phyloP scores from a whole-genome alignment of 257 asterid genomes.

The Ligustrum vulgare region DNA sequence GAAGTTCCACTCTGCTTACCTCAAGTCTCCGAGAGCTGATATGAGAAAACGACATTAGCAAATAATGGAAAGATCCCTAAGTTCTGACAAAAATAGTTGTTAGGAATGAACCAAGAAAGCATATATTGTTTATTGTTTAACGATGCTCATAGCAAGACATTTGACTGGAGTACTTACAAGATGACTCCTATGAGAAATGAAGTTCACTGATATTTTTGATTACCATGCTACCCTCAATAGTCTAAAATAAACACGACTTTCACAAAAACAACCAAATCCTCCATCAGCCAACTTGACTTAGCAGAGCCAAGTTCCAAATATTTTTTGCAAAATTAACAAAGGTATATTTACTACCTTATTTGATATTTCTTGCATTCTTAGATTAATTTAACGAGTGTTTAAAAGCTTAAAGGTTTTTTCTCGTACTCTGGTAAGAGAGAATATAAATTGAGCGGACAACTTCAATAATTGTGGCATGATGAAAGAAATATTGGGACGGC shows the following conservation, averaged over 20 bases:
- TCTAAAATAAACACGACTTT: not conserved
- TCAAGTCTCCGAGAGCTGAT: conserved; percentile 97
- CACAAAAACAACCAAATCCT: conserved; percentile 7
- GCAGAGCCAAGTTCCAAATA: conserved; percentile 10
- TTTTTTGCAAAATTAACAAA: conserved; percentile 12
- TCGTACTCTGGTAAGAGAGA: not conserved
- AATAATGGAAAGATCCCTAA: conserved; percentile 9
- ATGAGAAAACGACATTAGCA: conserved; percentile 15
- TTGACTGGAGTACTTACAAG: not conserved
- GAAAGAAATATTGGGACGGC: not conserved
- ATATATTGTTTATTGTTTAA: not conserved
- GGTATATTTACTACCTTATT: conserved; percentile 4
- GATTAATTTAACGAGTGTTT: not conserved
- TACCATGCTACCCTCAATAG: not conserved
- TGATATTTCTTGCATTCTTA: conserved; percentile 1
- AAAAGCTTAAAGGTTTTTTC: not conserved
- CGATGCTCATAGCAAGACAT: not conserved
- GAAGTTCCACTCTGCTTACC: conserved; percentile 95
- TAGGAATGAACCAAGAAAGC: conserved; percentile 6
- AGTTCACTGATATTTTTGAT: not conserved
- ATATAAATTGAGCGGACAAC: not conserved
- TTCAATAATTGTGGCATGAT: not conserved
- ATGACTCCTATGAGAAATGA: conserved; percentile 3
- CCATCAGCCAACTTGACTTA: conserved; percentile 7
- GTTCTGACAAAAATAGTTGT: not conserved